Evolutionary conservation across 2,329 filamentous ascomycete genomes (phyloP).

Genomic region (Arthroderma uncinatum): DNA sequence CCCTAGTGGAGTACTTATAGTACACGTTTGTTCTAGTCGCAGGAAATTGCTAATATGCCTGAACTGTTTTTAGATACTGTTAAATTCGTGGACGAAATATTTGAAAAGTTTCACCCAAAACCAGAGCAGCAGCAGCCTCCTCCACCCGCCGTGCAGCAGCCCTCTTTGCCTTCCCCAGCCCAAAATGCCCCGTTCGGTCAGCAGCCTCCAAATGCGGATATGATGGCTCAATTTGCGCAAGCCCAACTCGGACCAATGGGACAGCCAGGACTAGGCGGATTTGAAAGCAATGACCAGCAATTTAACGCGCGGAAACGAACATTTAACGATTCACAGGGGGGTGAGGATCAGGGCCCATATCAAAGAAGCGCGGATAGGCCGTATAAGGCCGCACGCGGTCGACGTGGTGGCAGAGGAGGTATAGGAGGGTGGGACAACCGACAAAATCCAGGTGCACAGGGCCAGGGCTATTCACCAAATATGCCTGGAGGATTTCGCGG

Average conservation of each 20-base stretch:
- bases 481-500: slow-evolving; percentile 14
- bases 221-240: background rate
- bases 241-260: background rate
- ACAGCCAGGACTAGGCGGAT: slow-evolving; percentile 1
- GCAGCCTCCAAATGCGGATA: slow-evolving; percentile 10
- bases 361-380: slow-evolving; percentile 33
- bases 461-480: slow-evolving; percentile 14
- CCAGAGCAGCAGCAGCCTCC: slow-evolving; percentile 16
- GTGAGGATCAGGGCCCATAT: slow-evolving; percentile 33
- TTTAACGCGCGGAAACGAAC: slow-evolving; percentile 42
- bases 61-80: slow-evolving; percentile 33
- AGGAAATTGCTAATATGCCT: background rate
- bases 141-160: slow-evolving; percentile 12
- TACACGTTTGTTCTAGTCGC: background rate
- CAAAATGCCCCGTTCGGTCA: slow-evolving; percentile 17
- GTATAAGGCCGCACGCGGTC: slow-evolving; percentile 36
- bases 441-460: slow-evolving; percentile 22
- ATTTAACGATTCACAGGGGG: slow-evolving; percentile 41
- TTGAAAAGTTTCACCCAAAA: slow-evolving; percentile 41
- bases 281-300: slow-evolving; percentile 16
- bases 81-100: slow-evolving; percentile 46
- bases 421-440: slow-evolving; percentile 32
- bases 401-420: slow-evolving; percentile 23
- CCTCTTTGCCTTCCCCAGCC: slow-evolving; percentile 15
- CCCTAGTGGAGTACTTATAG: too few relatives aligned